Evolutionary conservation across 768 basidiomycete genomes (phyloP).

Genomic region (Suillus hirtellus): DNA sequence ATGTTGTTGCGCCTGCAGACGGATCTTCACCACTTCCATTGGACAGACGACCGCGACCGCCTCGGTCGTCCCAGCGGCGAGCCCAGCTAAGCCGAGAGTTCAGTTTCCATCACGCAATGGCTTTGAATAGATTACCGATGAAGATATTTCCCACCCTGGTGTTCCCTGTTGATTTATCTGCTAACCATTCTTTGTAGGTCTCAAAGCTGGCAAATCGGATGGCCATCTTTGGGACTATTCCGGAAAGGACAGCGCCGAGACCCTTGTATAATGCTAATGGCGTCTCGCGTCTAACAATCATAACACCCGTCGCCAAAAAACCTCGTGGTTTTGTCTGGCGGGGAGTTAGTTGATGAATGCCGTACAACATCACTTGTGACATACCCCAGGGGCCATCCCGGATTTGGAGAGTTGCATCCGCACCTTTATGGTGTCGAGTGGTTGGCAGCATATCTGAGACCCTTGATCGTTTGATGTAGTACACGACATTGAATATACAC

Average conservation of each 20-base stretch:
- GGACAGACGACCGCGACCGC: conserved; percentile 94
- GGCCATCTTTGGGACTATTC: conserved; percentile 99
- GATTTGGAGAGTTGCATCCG: conserved; percentile 98
- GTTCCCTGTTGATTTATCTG: conserved; percentile 75
- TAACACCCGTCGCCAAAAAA: conserved; percentile 86
- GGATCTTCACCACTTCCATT: conserved; percentile 99
- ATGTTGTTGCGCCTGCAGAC: conserved; percentile 96
- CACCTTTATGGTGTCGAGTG: conserved; percentile 98
- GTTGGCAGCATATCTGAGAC: conserved; percentile 75
- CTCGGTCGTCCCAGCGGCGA: conserved; percentile 95
- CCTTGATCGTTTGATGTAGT: conserved; percentile 6
- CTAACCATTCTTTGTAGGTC: conserved; percentile 83
- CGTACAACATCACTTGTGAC: conserved; percentile 33
- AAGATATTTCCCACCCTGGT: conserved; percentile 82
- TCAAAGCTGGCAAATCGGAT: conserved; percentile 99
- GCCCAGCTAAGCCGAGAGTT: conserved; percentile 61
- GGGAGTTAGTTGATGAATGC: conserved; percentile 3
- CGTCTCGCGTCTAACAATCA: conserved; percentile 89
- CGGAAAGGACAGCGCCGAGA: conserved; percentile 92
- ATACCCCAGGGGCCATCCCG: conserved; percentile 76
- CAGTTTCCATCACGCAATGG: background rate
- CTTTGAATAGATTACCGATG: conserved; percentile 55
- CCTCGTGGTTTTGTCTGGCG: conserved; percentile 85
- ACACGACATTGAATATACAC: background rate
- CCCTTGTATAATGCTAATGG: conserved; percentile 97